These are phyloP conservation scores for Schizochytrium sp. DNA, from an alignment of 108 stramenopile species.

Conservation along the genomic window DNA sequence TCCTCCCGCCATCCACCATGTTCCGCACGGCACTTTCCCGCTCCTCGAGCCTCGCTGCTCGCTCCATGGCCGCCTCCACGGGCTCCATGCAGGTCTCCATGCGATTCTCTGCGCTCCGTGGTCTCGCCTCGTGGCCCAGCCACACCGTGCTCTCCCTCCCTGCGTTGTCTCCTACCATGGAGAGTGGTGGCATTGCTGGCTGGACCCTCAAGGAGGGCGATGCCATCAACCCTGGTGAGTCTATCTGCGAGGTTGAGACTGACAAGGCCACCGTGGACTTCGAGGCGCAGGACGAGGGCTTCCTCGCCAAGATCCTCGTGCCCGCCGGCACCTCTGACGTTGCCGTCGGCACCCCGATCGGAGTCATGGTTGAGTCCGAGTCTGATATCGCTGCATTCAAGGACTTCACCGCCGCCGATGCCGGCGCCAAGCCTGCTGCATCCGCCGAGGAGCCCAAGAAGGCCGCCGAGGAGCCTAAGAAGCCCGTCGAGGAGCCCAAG, in stretches of 20 bases:
- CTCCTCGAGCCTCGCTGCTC: no score
- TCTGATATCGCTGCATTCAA: conserved; percentile 87
- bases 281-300: conserved; percentile 96
- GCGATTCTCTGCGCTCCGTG: no score
- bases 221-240: conserved; percentile 86
- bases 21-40: no score
- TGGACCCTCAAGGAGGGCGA: conserved; percentile 89
- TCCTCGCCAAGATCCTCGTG: conserved; percentile 86
- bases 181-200: conserved; percentile 84
- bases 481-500: not conserved
- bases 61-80: no score
- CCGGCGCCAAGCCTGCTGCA: not conserved
- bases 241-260: conserved; percentile 94
- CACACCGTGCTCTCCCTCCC: conserved; percentile 57
- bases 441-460: conserved; percentile 11
- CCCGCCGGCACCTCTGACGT: conserved; percentile 79
- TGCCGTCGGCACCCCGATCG: conserved; percentile 87
- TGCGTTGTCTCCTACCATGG: conserved; percentile 82
- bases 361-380: conserved; percentile 88
- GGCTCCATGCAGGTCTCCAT: no score
- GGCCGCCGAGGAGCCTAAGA: conserved; percentile 1
- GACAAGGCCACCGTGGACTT: conserved; percentile 98
- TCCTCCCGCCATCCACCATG: no score
- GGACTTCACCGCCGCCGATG: conserved; percentile 77
- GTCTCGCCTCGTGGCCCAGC: conserved; percentile 21